Evolutionary conservation across 2,329 filamentous ascomycete genomes (phyloP), one percentile per base, ranked within the genome.

Genomic region (Colletotrichum sp.): DNA sequence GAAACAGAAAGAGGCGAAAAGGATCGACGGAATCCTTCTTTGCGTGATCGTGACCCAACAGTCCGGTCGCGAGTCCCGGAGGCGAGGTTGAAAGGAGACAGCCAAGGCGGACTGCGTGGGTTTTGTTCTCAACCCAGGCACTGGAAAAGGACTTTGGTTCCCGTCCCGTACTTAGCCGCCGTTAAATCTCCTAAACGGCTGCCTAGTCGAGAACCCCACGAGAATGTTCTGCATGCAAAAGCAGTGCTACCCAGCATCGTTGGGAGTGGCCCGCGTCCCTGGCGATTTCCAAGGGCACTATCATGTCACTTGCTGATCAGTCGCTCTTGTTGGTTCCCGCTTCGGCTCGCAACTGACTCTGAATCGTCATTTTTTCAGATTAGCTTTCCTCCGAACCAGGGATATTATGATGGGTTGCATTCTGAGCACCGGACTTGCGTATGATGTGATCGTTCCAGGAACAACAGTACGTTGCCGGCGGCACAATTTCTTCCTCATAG

Each of bases 11-110:
- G 39, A n/a, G 52, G n/a, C 9, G 66, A 44, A 44, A 27, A 48
- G 55, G 55, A 28, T 52, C 68, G 68, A 69, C 27, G 57, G n/a
- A 48, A 71, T 39, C 52, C 59, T 60, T 61, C 28, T 39, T 34
- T 36, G 73, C 59, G 60, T 22, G 44, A 72, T 68, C 66, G 44
- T 66, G 73, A 67, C 64, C 73, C 73, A 59, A 59, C 27, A 65
- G 64, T 36, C 69, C 44, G 69, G 73, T 68, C 22, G 30, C 36
- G 27, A 63, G 73, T 30, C 57, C 63, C 44, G 27, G 59, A 63
- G 34, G n/a, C 55, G 32, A 67, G 27, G 69, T 59, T 63, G 64
- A 63, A 68, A 30, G 73, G 73, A 59, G 48, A 32, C 70, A 55
- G 70, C 57, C 66, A 73, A 68, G 63, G 70, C 64, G 57, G 22